Evolutionary conservation across 2,329 filamentous ascomycete genomes (phyloP).

Genomic region (Tolypocladium tundrense): DNA sequence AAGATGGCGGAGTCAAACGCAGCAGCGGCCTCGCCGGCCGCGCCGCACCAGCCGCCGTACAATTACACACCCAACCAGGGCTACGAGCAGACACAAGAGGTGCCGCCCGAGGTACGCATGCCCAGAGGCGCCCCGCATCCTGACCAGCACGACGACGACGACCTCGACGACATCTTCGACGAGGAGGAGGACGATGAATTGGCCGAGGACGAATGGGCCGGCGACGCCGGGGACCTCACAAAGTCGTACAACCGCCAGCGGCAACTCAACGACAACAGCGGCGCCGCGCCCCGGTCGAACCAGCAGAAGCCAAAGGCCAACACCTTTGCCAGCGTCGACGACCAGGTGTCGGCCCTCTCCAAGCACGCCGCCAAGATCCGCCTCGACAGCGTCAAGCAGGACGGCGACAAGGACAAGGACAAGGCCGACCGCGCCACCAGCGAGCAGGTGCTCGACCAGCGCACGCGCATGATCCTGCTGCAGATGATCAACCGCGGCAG

Average conservation of each 20-base stretch:
- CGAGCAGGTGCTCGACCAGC: slow-evolving; percentile 88
- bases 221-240: slow-evolving; percentile 58
- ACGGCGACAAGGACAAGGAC: slow-evolving; percentile 54
- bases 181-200: slow-evolving; percentile 25
- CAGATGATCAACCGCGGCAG: slow-evolving; percentile 92
- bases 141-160: slow-evolving; percentile 10
- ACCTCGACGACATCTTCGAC: slow-evolving; percentile 20
- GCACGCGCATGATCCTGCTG: slow-evolving; percentile 88
- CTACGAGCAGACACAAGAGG: slow-evolving; percentile 28
- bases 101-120: slow-evolving; percentile 19
- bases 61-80: slow-evolving; percentile 32
- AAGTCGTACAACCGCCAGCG: slow-evolving; percentile 84
- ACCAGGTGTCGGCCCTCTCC: slow-evolving; percentile 76
- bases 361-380: slow-evolving; percentile 80
- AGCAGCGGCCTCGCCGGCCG: slow-evolving; percentile 22
- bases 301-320: slow-evolving; percentile 72
- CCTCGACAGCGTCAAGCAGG: slow-evolving; percentile 54
- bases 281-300: slow-evolving; percentile 60
- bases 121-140: slow-evolving; percentile 13
- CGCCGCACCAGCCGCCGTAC: slow-evolving; percentile 35
- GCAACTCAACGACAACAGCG: slow-evolving; percentile 43
- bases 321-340: slow-evolving; percentile 69
- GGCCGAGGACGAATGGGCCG: slow-evolving; percentile 46
- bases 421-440: slow-evolving; percentile 88
- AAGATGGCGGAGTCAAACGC: not conserved